These are phyloP conservation scores for Vitis hybrid DNA, from an alignment of 177 flowering plant species.

Conservation along the genomic window DNA sequence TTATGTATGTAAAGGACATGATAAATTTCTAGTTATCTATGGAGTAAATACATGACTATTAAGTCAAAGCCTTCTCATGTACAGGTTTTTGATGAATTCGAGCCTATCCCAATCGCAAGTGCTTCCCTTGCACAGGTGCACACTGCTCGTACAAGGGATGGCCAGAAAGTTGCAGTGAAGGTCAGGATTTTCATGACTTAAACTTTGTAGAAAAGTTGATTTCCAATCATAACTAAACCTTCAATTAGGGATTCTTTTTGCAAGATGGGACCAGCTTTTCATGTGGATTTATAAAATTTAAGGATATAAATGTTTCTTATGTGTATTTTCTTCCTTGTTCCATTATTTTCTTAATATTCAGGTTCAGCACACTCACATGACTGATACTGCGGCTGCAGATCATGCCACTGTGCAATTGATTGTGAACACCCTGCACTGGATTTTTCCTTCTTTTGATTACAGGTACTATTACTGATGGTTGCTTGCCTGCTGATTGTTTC, in stretches of 20 bases:
- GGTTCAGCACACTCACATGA: slow-evolving; percentile 99
- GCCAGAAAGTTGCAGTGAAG: slow-evolving; percentile 96
- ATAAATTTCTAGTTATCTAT: too few relatives aligned
- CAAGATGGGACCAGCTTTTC: background rate
- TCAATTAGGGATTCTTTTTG: background rate
- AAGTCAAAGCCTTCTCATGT: slow-evolving; percentile 12
- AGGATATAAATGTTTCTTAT: background rate
- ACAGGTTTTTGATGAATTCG: slow-evolving; percentile 76
- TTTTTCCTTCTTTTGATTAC: slow-evolving; percentile 91
- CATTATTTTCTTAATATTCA: slow-evolving; percentile 31
- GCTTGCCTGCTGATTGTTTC: background rate
- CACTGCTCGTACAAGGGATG: slow-evolving; percentile 77
- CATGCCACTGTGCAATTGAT: slow-evolving; percentile 78
- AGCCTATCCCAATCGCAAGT: slow-evolving; percentile 90
- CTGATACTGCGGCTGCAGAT: slow-evolving; percentile 94
- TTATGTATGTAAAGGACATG: too few relatives aligned
- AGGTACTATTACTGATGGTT: slow-evolving; percentile 42
- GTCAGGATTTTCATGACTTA: slow-evolving; percentile 28
- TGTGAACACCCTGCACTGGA: slow-evolving; percentile 68
- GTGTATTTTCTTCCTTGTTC: slow-evolving; percentile 3
- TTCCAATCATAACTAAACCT: background rate
- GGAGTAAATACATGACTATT: background rate
- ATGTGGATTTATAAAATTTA: too few relatives aligned
- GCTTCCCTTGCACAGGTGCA: slow-evolving; percentile 99
- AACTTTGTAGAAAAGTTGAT: background rate